These are phyloP conservation scores for Malassezia slooffiae DNA, from an alignment of 1,284 basidiomycete genomes.

Conservation along the genomic window DNA sequence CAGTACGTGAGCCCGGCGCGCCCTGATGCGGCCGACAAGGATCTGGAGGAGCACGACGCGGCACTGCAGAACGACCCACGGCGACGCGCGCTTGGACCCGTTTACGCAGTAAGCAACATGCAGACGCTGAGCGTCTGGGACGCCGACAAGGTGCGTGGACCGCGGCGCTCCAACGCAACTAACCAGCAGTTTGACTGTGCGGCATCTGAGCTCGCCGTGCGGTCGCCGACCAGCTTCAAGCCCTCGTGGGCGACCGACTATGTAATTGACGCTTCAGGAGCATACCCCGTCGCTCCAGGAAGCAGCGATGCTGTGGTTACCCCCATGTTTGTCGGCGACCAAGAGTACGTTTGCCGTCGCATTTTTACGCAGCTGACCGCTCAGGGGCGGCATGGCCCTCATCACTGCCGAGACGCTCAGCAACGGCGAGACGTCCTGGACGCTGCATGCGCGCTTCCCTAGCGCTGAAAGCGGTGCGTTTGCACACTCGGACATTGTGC, in stretches of 20 bases:
- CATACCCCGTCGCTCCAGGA: not conserved
- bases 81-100: conserved; percentile 24
- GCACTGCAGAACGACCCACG: conserved; percentile 17
- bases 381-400: conserved; percentile 9
- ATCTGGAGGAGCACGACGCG: conserved; percentile 8
- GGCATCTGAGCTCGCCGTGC: conserved; percentile 20
- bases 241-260: conserved; percentile 41
- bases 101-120: conserved; percentile 42
- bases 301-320: conserved; percentile 2
- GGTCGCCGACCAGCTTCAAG: conserved; percentile 22
- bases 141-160: conserved; percentile 27
- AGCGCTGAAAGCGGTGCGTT: not conserved
- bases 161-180: not conserved
- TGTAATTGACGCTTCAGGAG: conserved; percentile 26
- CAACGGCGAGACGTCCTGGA: not conserved
- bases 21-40: conserved; percentile 6
- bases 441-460: conserved; percentile 9
- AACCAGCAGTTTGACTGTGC: conserved; percentile 24
- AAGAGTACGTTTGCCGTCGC: conserved; percentile 8
- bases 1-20: conserved; percentile 7
- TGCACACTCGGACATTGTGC: conserved; percentile 15
- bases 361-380: not conserved
- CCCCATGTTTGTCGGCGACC: conserved; percentile 9
- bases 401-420: not conserved
- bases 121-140: conserved; percentile 41